These are phyloP conservation scores for Plenodomus tracheiphilus DNA, from an alignment of 2,329 filamentous ascomycete genomes.

Conservation along the genomic window DNA sequence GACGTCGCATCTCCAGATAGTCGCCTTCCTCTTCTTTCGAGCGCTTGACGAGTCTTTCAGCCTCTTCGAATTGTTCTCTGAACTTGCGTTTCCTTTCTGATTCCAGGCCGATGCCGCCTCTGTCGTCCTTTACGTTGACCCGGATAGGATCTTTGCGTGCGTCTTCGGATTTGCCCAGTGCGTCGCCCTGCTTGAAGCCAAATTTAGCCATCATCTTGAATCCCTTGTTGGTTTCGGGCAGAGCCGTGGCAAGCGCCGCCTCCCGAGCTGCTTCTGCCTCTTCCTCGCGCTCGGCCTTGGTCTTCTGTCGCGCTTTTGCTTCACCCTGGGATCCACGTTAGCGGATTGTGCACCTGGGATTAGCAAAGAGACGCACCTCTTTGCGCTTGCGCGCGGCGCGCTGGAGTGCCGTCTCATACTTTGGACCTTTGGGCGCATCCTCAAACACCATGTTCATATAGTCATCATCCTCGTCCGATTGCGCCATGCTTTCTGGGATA, in stretches of 20 bases:
- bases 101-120: constrained; percentile 82
- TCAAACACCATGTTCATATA: constrained; percentile 96
- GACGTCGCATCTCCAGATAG: constrained; percentile 38
- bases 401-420: constrained; percentile 66
- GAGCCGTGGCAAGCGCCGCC: constrained; percentile 71
- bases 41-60: constrained; percentile 37
- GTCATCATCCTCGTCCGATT: constrained; percentile 78
- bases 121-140: constrained; percentile 75
- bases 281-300: constrained; percentile 80
- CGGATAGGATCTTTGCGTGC: constrained; percentile 72
- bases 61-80: constrained; percentile 42
- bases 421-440: constrained; percentile 57
- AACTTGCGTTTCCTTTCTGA: constrained; percentile 79
- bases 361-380: constrained; percentile 45
- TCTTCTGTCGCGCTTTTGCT: constrained; percentile 55
- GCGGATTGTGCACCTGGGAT: constrained; percentile 1
- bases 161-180: constrained; percentile 66
- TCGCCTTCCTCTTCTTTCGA: constrained; percentile 53
- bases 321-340: constrained; percentile 29
- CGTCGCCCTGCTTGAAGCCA: constrained; percentile 78
- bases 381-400: constrained; percentile 58
- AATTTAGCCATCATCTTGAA: constrained; percentile 96
- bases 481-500: constrained; percentile 23
- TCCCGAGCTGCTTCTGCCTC: constrained; percentile 74
- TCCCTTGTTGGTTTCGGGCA: constrained; percentile 78